Conservation (phyloP, 2,329 filamentous ascomycete genomes). For the Chrysoporthe puriensis region DNA sequence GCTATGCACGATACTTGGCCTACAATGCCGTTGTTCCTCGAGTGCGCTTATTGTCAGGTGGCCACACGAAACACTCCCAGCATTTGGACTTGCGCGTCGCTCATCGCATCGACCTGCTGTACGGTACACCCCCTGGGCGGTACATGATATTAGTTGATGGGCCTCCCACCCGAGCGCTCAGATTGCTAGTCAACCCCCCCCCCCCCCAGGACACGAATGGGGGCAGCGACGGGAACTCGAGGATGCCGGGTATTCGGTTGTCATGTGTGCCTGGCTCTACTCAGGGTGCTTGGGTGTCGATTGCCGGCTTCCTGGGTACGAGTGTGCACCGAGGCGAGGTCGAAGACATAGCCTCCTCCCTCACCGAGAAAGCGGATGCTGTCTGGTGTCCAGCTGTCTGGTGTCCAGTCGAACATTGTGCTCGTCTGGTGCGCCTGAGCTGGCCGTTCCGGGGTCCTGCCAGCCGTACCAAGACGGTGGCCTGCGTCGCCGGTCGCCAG, state of each 20-base stretch:
- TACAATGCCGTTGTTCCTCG: background rate
- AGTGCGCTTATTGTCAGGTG: slow-evolving; percentile 1
- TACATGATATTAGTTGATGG: background rate
- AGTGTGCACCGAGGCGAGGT: background rate
- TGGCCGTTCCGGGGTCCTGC: background rate
- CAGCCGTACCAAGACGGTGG: background rate
- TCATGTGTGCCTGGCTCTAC: background rate
- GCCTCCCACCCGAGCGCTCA: background rate
- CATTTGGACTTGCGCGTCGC: background rate
- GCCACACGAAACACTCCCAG: slow-evolving; percentile 4
- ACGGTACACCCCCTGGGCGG: background rate
- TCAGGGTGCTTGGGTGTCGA: background rate
- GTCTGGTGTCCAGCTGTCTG: background rate
- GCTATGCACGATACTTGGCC: background rate
- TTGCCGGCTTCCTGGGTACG: background rate
- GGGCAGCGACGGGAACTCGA: background rate
- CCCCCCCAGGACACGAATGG: background rate
- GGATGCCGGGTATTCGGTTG: background rate
- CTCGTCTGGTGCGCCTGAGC: background rate
- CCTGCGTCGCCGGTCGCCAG: background rate
- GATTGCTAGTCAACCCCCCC: background rate
- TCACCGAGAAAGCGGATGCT: background rate
- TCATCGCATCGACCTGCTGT: background rate
- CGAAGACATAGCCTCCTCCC: too few relatives aligned
- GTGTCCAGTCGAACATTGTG: background rate